Conservation (phyloP, 768 basidiomycete species). For the Bullera alba region DNA sequence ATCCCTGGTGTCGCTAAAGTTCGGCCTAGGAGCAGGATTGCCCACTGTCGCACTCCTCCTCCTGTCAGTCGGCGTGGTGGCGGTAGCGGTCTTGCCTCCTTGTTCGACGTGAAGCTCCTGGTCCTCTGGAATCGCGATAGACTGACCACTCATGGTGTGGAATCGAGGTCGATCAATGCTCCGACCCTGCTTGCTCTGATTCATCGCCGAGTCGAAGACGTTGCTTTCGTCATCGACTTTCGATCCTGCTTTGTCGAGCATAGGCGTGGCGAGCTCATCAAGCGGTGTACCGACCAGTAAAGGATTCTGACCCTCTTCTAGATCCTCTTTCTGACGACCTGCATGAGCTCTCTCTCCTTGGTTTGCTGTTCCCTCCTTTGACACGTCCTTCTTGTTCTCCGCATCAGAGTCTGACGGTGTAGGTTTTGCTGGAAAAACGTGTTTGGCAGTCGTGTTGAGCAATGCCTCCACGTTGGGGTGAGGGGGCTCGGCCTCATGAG, state of each 20-base stretch:
- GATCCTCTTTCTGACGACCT: slow-evolving; percentile 11
- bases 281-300: slow-evolving; percentile 35
- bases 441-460: slow-evolving; percentile 30
- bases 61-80: neutral
- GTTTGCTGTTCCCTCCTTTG: neutral
- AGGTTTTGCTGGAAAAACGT: slow-evolving; percentile 22
- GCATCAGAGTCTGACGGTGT: slow-evolving; percentile 8
- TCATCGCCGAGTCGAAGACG: too few relatives aligned
- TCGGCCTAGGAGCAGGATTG: too few relatives aligned
- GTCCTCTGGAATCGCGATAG: too few relatives aligned
- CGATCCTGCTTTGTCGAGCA: slow-evolving; percentile 1
- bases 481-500: too few relatives aligned
- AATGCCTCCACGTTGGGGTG: slow-evolving; percentile 26
- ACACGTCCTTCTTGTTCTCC: slow-evolving; percentile 1
- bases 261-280: slow-evolving; percentile 30
- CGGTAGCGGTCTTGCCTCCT: neutral
- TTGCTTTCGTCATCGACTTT: neutral
- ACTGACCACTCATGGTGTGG: too few relatives aligned
- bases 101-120: too few relatives aligned
- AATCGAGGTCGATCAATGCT: too few relatives aligned
- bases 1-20: slow-evolving; percentile 19
- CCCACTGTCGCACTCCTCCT: too few relatives aligned
- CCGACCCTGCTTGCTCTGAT: neutral
- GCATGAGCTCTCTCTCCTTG: neutral
- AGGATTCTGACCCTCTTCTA: slow-evolving; percentile 24